Evolutionary conservation across 495 filamentous ascomycete genomes (phyloP), one percentile per base, ranked within the genome.

Genomic region (Neurospora cerealis): DNA sequence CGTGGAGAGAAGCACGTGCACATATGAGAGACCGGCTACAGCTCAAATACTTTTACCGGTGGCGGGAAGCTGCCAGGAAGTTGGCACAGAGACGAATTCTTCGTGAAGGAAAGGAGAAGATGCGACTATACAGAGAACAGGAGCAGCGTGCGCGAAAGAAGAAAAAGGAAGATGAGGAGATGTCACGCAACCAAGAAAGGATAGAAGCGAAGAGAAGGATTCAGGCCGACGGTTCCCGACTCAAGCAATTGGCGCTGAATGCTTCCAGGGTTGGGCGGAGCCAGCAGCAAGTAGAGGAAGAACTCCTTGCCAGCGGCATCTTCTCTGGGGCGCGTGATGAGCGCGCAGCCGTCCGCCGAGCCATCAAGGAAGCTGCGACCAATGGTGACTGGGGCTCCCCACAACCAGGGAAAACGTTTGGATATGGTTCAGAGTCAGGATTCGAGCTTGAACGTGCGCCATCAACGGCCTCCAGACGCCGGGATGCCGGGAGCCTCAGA

Each of bases 31-130:
- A 84, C 48, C 83, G 79, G 15, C 77, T 89, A 37, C 74, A 76
- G 15, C 79, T 84, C 38, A 87, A 85, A 69, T 89, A 81, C 77
- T 85, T 85, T 38, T 83, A 85, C 69, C 75, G 78, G 13, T 89
- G 87, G 87, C 81, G 83, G 69, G 75, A 85, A 36, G 77, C 74
- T 34, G 83, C 84, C 13, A 77, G 83, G 3, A 60, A 70, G 1
- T 77, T 75, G 9, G 75, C 77, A 36, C 76, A 75, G 34, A 79
- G 76, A 28, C 77, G 78, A 15, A 82, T 84, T 66, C 83, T 83
- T 8, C 80, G 71, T 73, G 81, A 76, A 70, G 74, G 79, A 46
- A 79, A 80, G 44, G 75, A 81, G 46, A 78, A 76, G 36, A 78
- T 79, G 77, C 74, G 77, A 32, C 62, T 48, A 1, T 80, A 79